Evolutionary conservation across 202 grass and related monocot genomes (phyloP).

Genomic region (Dendrocalamus latiflorus): DNA sequence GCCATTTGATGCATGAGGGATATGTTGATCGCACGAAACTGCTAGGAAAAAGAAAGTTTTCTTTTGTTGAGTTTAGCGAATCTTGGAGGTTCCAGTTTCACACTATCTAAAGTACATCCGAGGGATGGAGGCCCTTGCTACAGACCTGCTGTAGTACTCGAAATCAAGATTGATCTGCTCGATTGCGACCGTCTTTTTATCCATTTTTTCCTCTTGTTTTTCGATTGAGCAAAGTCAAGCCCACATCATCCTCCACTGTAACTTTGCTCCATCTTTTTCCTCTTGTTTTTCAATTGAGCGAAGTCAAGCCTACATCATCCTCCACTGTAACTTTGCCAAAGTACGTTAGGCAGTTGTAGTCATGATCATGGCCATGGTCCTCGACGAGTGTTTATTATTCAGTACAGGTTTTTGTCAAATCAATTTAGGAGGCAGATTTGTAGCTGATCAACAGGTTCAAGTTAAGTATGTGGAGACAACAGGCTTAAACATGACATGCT

Average conservation of each 20-base stretch:
- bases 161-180: neutral
- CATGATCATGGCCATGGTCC: constrained; percentile 24
- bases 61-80: neutral
- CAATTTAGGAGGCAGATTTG: neutral
- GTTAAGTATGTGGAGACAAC: neutral
- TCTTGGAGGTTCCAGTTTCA: neutral
- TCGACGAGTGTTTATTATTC: constrained; percentile 18
- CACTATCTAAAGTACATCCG: neutral
- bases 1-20: neutral
- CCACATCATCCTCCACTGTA: neutral
- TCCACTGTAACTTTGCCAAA: neutral
- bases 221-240: neutral
- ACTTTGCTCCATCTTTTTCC: neutral
- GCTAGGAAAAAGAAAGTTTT: neutral
- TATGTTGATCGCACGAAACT: neutral
- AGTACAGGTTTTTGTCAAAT: constrained; percentile 32
- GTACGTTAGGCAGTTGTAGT: neutral
- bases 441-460: neutral
- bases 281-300: neutral
- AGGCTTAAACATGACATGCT: neutral
- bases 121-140: neutral
- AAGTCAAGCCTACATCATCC: neutral
- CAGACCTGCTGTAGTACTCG: neutral
- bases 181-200: neutral
- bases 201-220: neutral